phyloP scores from a whole-genome alignment of 495 filamentous ascomycete species.

The Penicillium diatomitis region DNA sequence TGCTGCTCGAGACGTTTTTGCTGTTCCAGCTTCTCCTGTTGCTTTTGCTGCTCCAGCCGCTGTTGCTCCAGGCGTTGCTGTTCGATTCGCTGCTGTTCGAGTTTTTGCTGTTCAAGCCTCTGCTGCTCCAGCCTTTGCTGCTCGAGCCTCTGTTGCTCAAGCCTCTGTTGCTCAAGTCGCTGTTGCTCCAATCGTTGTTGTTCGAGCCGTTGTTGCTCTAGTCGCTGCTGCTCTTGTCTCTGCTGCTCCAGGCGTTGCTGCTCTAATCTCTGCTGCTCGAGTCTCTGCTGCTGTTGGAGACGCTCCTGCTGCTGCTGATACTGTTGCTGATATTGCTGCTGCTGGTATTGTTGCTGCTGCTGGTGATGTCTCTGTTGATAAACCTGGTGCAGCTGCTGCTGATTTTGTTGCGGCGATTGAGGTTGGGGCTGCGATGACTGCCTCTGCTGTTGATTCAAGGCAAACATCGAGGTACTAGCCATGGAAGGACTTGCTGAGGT shows the following conservation, averaged over 20 bases:
- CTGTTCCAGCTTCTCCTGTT: constrained; percentile 5
- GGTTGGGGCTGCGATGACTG: constrained; percentile 21
- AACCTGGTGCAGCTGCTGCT: constrained; percentile 20
- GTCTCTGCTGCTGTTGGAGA: constrained; percentile 10
- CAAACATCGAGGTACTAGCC: constrained; percentile 21
- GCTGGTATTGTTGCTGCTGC: constrained; percentile 12
- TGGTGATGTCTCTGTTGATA: constrained; percentile 21
- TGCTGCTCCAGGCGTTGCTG: constrained; percentile 13
- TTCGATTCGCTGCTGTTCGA: constrained; percentile 13
- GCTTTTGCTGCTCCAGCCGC: background rate
- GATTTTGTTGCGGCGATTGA: constrained; percentile 24
- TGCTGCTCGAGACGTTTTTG: constrained; percentile 7
- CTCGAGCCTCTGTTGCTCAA: constrained; percentile 9
- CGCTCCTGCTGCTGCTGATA: constrained; percentile 15
- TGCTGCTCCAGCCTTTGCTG: constrained; percentile 8
- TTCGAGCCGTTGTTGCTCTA: constrained; percentile 12
- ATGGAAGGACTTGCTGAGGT: constrained; percentile 18
- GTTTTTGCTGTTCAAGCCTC: constrained; percentile 10
- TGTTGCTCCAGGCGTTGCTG: constrained; percentile 5
- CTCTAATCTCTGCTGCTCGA: background rate
- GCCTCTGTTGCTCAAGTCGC: constrained; percentile 12
- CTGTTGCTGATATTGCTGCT: constrained; percentile 8
- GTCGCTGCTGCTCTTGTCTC: constrained; percentile 8
- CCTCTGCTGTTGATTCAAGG: constrained; percentile 22
- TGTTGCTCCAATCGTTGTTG: constrained; percentile 16